Evolutionary conservation across 345 rosid species (phyloP).

Genomic region (Gossypium sturtianum): DNA sequence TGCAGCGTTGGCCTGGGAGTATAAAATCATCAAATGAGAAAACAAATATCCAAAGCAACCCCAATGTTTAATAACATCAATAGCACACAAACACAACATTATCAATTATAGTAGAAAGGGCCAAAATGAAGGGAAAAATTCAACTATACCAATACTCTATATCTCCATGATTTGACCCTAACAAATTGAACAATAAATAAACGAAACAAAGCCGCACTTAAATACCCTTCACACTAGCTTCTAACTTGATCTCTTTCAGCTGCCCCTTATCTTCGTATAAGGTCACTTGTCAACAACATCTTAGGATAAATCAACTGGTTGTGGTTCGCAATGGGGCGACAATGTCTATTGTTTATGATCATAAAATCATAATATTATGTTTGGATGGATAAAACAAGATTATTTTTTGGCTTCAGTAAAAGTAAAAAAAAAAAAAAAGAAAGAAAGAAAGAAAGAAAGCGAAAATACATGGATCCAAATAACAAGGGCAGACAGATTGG

Average conservation of each 20-base stretch:
- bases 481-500: neutral
- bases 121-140: neutral
- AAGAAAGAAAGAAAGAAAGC: no score
- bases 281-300: neutral
- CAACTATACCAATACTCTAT: neutral
- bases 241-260: neutral
- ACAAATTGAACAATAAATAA: neutral
- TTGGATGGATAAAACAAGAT: neutral
- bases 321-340: no score
- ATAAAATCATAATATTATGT: neutral
- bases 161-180: neutral
- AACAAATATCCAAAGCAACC: neutral
- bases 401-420: neutral
- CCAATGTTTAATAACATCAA: neutral
- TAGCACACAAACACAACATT: neutral
- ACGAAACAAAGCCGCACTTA: neutral
- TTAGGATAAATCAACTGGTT: neutral
- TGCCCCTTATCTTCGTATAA: no score
- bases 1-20: conserved; percentile 46
- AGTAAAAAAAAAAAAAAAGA: neutral
- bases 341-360: neutral
- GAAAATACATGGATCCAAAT: neutral
- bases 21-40: neutral
- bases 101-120: neutral
- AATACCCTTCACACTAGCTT: neutral